A percentile compares a stretch with the other conserved stretches of the same genome.
These are phyloP conservation scores for Starmerella riodocensis DNA, from an alignment of 805 yeast genomes.

Conservation along the genomic window DNA sequence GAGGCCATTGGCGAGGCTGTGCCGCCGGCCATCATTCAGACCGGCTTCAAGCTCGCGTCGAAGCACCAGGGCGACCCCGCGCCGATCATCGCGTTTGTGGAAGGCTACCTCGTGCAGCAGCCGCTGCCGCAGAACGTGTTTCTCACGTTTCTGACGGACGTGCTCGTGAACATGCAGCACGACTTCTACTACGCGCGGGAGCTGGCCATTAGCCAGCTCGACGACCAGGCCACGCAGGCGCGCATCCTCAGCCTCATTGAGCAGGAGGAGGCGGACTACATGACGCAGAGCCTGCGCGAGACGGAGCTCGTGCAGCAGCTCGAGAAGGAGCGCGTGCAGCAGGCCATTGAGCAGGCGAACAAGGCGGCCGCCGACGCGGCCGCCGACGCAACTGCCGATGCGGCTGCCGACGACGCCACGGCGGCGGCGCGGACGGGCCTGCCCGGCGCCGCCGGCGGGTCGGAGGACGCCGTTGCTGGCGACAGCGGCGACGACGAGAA, in stretches of 20 bases:
- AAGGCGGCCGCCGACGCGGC: background rate
- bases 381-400: background rate
- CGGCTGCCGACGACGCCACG: too few relatives aligned
- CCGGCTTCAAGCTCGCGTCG: slow-evolving; percentile 6
- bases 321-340: slow-evolving; percentile 2
- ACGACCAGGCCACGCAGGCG: background rate
- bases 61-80: slow-evolving; percentile 9
- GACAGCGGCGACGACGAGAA: too few relatives aligned
- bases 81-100: slow-evolving; percentile 10
- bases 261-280: slow-evolving; percentile 3
- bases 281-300: background rate
- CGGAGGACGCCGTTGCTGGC: too few relatives aligned
- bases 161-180: slow-evolving; percentile 8
- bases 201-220: background rate
- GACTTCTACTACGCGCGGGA: slow-evolving; percentile 16
- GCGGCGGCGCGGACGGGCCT: too few relatives aligned
- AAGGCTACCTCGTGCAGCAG: slow-evolving; percentile 3
- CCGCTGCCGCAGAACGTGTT: slow-evolving; percentile 5
- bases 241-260: slow-evolving; percentile 2
- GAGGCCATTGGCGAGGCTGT: background rate
- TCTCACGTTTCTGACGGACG: slow-evolving; percentile 4
- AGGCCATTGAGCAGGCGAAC: background rate
- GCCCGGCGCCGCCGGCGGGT: too few relatives aligned
- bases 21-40: slow-evolving; percentile 8
- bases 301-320: background rate